A percentile compares a stretch with the other conserved stretches of the same genome.
phyloP scores from a whole-genome alignment of 106 monocot species.

The Dioscorea alata region DNA sequence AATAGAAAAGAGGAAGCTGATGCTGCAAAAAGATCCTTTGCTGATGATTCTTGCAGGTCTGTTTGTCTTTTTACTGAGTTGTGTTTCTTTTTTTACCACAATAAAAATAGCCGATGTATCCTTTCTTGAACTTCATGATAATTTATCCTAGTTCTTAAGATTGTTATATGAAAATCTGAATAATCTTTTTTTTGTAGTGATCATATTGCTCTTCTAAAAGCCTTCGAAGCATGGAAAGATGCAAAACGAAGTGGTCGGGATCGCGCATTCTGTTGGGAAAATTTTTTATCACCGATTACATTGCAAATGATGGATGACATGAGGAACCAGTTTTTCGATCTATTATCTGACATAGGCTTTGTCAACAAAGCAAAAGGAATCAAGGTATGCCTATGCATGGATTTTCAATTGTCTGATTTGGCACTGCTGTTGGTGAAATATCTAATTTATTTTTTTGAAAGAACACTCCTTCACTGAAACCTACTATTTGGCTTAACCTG shows the following conservation, averaged over 20 bases:
- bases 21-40: constrained; percentile 84
- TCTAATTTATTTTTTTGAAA: no score
- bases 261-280: constrained; percentile 91
- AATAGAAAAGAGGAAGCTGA: constrained; percentile 96
- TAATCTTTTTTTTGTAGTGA: constrained; percentile 41
- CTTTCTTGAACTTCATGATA: background rate
- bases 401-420: background rate
- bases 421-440: no score
- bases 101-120: background rate
- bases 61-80: background rate
- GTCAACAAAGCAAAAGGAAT: constrained; percentile 70
- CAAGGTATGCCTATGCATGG: constrained; percentile 37
- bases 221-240: constrained; percentile 85
- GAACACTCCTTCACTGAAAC: no score
- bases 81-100: background rate
- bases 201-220: constrained; percentile 93
- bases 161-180: background rate
- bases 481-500: no score
- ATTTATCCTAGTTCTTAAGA: background rate
- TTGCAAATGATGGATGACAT: constrained; percentile 97
- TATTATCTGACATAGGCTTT: constrained; percentile 87
- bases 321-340: constrained; percentile 84
- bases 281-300: constrained; percentile 84
- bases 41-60: constrained; percentile 91
- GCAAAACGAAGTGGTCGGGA: constrained; percentile 72